Evolutionary conservation across 2,329 filamentous ascomycete species (phyloP), one percentile per base, ranked within the genome.

Genomic region (Ophiocordyceps camponoti-saundersi): DNA sequence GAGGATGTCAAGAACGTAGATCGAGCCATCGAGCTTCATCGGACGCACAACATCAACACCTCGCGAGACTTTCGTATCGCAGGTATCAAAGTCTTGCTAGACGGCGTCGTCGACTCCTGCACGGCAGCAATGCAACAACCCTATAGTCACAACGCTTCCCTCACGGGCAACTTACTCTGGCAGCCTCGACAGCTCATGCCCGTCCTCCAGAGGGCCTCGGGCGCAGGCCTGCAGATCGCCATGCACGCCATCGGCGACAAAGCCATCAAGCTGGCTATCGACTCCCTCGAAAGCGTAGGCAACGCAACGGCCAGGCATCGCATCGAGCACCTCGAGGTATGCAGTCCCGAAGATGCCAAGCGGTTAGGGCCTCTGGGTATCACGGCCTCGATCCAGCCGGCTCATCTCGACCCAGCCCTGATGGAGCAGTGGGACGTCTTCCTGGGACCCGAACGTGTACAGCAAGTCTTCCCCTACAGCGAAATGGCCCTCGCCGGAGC

Each of bases 251-350:
- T 82, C 48, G 79, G 79, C 41, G 77, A 82, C 54, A 63, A 64
- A n/a, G 76, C 79, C 1, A 65, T 80, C 29, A 64, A 61, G 34
- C 72, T 72, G 50, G 77, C 75, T 6, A 68, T 82, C 48, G 71
- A 81, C 52, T 68, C 68, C 0, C 64, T 82, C n/a, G 71, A 61
- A 18, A 60, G 53, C 49, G 64, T 61, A 45, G 65, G 61, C 0
- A 62, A 60, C 50, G 64, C 68, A 0, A 65, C 63, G 1, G 67
- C 69, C 10, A 68, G 79, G 2, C 79, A 79, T 45, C 69, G 79
- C n/a, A 77, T 82, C 51, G 79, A 82, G 59, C 79, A 82, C 55
- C 62, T 82, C 3, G 79, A 82, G 56, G 65, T 82, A 26, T 66
- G 77, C 0, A 68, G 67, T 0, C 64, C 66, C 0, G 63, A 65